Evolutionary conservation across 2,329 filamentous ascomycete genomes (phyloP).

Genomic region (Scytalidium lignicola): DNA sequence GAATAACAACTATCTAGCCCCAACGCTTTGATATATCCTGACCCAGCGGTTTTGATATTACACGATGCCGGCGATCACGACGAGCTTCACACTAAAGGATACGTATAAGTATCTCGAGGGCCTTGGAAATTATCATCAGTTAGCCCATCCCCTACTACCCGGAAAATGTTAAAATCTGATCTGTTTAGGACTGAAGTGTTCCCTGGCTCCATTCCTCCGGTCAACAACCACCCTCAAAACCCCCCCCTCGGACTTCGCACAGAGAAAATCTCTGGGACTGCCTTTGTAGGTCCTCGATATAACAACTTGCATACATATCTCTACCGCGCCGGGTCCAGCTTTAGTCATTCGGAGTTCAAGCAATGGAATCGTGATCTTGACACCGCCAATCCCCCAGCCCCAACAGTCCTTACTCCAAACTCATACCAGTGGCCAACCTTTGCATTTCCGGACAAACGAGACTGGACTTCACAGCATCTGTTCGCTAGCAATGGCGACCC

Average conservation of each 20-base stretch:
- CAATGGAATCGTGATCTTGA: too few relatives aligned
- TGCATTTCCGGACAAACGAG: slow-evolving; percentile 37
- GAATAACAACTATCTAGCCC: too few relatives aligned
- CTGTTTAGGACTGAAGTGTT: too few relatives aligned
- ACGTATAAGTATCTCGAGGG: too few relatives aligned
- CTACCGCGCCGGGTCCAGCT: slow-evolving; percentile 61
- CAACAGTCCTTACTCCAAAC: slow-evolving; percentile 57
- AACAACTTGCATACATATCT: slow-evolving; percentile 69
- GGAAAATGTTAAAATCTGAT: too few relatives aligned
- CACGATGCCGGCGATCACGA: too few relatives aligned
- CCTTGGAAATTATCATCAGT: too few relatives aligned
- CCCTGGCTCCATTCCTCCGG: too few relatives aligned
- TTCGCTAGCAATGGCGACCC: slow-evolving; percentile 61
- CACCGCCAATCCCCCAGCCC: slow-evolving; percentile 22
- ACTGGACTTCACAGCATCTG: slow-evolving; percentile 44
- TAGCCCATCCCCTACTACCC: too few relatives aligned
- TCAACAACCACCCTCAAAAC: slow-evolving; percentile 74
- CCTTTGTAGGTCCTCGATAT: slow-evolving; percentile 64
- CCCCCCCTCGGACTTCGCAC: slow-evolving; percentile 73
- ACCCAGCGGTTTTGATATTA: too few relatives aligned
- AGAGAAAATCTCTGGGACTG: slow-evolving; percentile 69
- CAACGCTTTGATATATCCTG: too few relatives aligned
- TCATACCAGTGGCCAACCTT: slow-evolving; percentile 58
- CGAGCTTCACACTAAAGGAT: too few relatives aligned
- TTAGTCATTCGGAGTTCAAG: slow-evolving; percentile 42